These are phyloP conservation scores for Uronychia setigera DNA, from an alignment of 73 alveolate species.

Conservation along the genomic window DNA sequence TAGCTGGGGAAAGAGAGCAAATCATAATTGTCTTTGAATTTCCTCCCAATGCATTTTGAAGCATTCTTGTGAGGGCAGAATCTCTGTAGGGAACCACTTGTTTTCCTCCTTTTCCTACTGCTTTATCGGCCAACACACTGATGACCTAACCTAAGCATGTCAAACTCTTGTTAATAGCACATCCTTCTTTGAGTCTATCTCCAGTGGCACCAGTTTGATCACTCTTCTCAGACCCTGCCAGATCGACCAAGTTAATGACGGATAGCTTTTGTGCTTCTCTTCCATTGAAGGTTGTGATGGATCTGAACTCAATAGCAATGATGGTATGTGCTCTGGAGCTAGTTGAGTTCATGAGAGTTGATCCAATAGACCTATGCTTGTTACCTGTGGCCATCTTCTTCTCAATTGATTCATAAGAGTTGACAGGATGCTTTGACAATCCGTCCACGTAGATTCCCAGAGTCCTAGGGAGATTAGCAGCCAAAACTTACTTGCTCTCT, in stretches of 20 bases:
- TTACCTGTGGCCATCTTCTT: conserved; percentile 64
- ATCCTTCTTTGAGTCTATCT: conserved; percentile 82
- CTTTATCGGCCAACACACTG: conserved; percentile 70
- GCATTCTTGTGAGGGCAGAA: conserved; percentile 96
- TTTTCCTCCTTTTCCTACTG: conserved; percentile 61
- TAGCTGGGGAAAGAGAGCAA: conserved; percentile 99
- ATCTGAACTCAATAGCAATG: conserved; percentile 68
- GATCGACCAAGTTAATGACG: conserved; percentile 75
- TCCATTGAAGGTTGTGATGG: conserved; percentile 34
- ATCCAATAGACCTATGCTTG: conserved; percentile 64
- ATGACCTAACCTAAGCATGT: conserved; percentile 70
- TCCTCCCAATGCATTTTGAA: conserved; percentile 99
- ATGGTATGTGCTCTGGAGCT: conserved; percentile 70
- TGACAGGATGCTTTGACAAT: conserved; percentile 61
- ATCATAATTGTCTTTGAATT: conserved; percentile 98
- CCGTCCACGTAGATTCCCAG: conserved; percentile 68
- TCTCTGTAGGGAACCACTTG: conserved; percentile 96
- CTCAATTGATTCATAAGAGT: conserved; percentile 56
- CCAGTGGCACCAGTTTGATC: conserved; percentile 79
- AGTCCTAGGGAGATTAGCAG: not conserved
- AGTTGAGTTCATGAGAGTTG: conserved; percentile 62
- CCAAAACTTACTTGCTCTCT: conserved; percentile 50
- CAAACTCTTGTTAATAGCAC: conserved; percentile 71
- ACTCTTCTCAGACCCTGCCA: conserved; percentile 85
- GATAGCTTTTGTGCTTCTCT: conserved; percentile 58